Evolutionary conservation across 2,329 filamentous ascomycete genomes (phyloP).

Genomic region (Myriosclerotinia curreyana): DNA sequence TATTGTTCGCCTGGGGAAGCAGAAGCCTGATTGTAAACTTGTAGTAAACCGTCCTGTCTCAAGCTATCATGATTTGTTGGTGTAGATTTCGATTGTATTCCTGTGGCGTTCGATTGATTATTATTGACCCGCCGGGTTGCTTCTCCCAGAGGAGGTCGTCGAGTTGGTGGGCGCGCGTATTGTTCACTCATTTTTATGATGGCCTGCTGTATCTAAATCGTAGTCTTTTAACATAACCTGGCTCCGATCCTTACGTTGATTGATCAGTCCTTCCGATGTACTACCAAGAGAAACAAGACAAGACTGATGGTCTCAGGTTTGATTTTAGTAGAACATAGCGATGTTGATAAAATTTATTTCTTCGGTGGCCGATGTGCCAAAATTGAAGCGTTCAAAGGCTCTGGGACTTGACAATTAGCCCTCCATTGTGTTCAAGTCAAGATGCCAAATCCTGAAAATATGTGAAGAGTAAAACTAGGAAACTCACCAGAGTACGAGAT

Average conservation of each 20-base stretch:
- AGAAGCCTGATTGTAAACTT: slow-evolving; percentile 23
- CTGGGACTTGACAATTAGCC: slow-evolving; percentile 1
- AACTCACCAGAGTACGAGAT: background rate
- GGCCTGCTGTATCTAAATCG: background rate
- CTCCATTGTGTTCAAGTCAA: background rate
- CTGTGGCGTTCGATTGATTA: slow-evolving; percentile 24
- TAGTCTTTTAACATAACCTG: background rate
- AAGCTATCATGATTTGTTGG: slow-evolving; percentile 35
- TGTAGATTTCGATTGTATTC: slow-evolving; percentile 25
- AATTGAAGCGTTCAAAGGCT: slow-evolving; percentile 5
- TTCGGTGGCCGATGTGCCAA: slow-evolving; percentile 7
- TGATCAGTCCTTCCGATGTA: background rate
- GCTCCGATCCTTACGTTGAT: background rate
- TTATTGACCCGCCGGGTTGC: slow-evolving; percentile 39
- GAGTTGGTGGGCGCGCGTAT: slow-evolving; percentile 32
- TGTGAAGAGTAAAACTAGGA: background rate
- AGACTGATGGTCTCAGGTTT: background rate
- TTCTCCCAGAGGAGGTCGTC: slow-evolving; percentile 38
- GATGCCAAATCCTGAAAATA: background rate
- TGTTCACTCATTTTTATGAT: slow-evolving; percentile 29
- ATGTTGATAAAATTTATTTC: slow-evolving; percentile 5
- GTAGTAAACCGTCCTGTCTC: slow-evolving; percentile 28
- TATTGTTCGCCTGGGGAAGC: slow-evolving; percentile 23
- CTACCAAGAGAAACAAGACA: background rate
- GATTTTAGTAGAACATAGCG: slow-evolving; percentile 11